Conservation (phyloP, 768 basidiomycete species). For the Lentinula detonsa region DNA sequence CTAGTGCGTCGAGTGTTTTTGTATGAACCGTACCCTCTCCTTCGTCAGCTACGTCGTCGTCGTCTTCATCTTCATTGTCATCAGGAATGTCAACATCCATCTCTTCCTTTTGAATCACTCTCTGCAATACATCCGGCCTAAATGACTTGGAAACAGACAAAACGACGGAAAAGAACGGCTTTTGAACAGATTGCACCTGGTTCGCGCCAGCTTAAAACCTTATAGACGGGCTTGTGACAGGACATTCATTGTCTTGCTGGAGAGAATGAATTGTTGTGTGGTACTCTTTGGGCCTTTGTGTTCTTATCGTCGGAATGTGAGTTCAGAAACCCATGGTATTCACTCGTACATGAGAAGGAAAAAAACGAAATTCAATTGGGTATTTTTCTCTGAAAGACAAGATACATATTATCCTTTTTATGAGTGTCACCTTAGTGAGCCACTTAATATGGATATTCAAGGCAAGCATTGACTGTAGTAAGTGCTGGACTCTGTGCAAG, state of each 20-base stretch:
- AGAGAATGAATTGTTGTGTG: too few relatives aligned
- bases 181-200: neutral
- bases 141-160: too few relatives aligned
- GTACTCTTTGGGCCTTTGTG: too few relatives aligned
- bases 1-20: neutral
- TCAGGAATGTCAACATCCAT: conserved; percentile 44
- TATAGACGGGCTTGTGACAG: neutral
- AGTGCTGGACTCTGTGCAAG: neutral
- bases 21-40: neutral
- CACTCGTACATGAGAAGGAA: too few relatives aligned
- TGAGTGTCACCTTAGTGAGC: too few relatives aligned
- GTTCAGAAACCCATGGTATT: too few relatives aligned
- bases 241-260: too few relatives aligned
- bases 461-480: conserved; percentile 8
- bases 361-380: too few relatives aligned
- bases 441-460: neutral
- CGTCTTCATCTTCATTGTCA: conserved; percentile 37
- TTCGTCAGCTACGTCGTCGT: neutral
- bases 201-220: neutral
- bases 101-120: conserved; percentile 62
- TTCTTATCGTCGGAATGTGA: too few relatives aligned
- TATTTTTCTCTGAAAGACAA: too few relatives aligned
- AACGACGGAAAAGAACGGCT: conserved; percentile 29
- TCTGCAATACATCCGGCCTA: conserved; percentile 58
- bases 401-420: too few relatives aligned